Conservation (phyloP, 2,329 filamentous ascomycete genomes). For the Ploettnerulaceae sp. region DNA sequence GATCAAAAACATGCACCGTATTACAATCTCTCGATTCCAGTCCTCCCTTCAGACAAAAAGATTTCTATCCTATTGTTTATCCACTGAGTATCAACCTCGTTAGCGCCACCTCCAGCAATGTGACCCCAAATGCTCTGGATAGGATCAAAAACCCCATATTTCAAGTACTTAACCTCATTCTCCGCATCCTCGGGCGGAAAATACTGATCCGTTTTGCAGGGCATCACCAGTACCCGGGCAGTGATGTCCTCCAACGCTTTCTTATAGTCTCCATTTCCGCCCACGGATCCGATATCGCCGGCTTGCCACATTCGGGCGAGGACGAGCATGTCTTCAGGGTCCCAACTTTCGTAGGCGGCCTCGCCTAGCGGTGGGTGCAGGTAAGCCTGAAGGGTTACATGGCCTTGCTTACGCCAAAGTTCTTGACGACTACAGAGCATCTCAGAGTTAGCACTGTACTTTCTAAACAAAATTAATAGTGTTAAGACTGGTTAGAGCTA, state of each 20-base stretch:
- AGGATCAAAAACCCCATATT: conserved; percentile 30
- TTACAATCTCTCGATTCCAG: background rate
- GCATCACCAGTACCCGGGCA: conserved; percentile 57
- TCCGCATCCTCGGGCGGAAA: conserved; percentile 45
- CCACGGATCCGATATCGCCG: conserved; percentile 35
- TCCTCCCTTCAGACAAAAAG: no score
- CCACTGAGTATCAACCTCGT: conserved; percentile 31
- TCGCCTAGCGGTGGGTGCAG: conserved; percentile 29
- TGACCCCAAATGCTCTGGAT: conserved; percentile 39
- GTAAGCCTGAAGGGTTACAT: conserved; percentile 37
- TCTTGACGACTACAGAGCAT: no score
- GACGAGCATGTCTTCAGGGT: conserved; percentile 40
- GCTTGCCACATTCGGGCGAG: conserved; percentile 44
- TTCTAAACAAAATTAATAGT: no score
- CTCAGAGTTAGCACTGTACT: no score
- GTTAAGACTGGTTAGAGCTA: no score
- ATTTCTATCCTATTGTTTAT: conserved; percentile 32
- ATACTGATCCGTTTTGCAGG: conserved; percentile 60
- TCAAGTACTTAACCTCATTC: conserved; percentile 32
- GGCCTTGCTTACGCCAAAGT: conserved; percentile 37
- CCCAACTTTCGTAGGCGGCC: conserved; percentile 37
- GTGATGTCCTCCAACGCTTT: conserved; percentile 55
- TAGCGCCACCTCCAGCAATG: conserved; percentile 34
- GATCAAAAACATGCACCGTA: background rate
- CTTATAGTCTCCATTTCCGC: conserved; percentile 37